Evolutionary conservation across 306 rosid species (phyloP), one percentile per base, ranked within the genome.

Genomic region (Cicer chorassanicum): DNA sequence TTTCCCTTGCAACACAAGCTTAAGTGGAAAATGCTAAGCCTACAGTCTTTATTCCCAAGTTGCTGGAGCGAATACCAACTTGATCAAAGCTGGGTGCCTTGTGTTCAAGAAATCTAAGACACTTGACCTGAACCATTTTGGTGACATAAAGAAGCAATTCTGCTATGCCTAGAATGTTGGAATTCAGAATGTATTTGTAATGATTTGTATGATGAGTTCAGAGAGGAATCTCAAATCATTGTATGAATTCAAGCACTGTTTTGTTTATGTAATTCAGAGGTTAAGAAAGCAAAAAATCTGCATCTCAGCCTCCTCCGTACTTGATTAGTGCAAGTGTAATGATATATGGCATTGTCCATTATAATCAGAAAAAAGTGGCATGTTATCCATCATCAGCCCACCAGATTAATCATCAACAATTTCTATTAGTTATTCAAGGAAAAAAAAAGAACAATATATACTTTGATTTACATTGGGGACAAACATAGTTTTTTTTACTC

Each of bases 61-160:
- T 21, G 7, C 19, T 56, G 14, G 61, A 70, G 73, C 11, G 65
- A 8, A 54, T 29, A 46, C 9, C 68, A 59, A 59, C 71, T 65
- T 65, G 73, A 68, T 66, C 40, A 54, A 59, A 21, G 59, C 29
- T 11, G 48, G 42, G 72, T 73, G 40, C 75, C 45, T 34, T 7
- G 39, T 41, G 36, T 2, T 68, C 64, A 62, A 60, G 12, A 53
- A 73, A 38, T 78, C 45, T 46, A 71, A 66, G 29, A 77, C 6
- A 4, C 10, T 68, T 69, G 34, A 12, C 64, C 36, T 19, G 65
- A 48, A 48, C 72, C 65, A 16, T 62, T 60, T 45, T 24, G 65
- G 45, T 49, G 11, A 7, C 44, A 10, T 44, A 38, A 43, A 42
- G 42, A 39, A 40, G 38, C 24, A 46, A 15, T 44, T 62, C 19